Percentiles rank a stretch among this genome's conserved stretches.
These are phyloP conservation scores for Neonectria ditissima DNA, from an alignment of 2,329 filamentous ascomycete genomes.

Conservation along the genomic window DNA sequence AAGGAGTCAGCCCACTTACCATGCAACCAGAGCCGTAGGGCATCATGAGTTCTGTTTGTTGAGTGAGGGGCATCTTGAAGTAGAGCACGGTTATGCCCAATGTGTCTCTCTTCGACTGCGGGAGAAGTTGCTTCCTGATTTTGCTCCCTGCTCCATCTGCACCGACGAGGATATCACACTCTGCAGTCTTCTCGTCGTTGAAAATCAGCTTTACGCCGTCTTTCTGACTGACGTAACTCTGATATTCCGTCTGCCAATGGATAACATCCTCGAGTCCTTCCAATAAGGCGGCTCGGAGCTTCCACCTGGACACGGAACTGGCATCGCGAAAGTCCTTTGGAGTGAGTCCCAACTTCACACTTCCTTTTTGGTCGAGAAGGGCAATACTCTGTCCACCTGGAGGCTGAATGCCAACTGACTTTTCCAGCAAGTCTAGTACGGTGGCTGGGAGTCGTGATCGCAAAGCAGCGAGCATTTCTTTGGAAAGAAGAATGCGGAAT, in stretches of 20 bases:
- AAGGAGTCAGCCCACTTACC: background rate
- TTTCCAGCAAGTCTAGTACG: background rate
- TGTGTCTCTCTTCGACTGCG: background rate
- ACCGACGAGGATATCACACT: constrained; percentile 14
- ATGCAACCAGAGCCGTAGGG: constrained; percentile 16
- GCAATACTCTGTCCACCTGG: constrained; percentile 9
- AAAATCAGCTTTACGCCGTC: constrained; percentile 3
- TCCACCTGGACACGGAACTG: constrained; percentile 18
- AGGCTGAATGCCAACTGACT: constrained; percentile 11
- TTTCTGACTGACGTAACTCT: background rate
- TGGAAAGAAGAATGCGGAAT: constrained; percentile 8
- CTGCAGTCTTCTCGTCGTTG: background rate
- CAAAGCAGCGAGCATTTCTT: constrained; percentile 13
- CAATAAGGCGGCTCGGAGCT: constrained; percentile 4
- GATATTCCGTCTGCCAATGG: constrained; percentile 1
- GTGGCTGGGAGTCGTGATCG: background rate
- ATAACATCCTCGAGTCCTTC: constrained; percentile 6
- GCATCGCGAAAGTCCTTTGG: constrained; percentile 11
- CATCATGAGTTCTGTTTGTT: constrained; percentile 12
- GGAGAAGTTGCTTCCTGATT: constrained; percentile 17
- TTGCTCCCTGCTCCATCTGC: constrained; percentile 17
- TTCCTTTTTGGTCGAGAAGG: constrained; percentile 14
- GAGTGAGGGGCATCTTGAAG: constrained; percentile 15
- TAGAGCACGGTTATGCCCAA: constrained; percentile 14
- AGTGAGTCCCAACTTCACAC: constrained; percentile 8